Evolutionary conservation across 1,284 basidiomycete species (phyloP).

Genomic region (Tilletia indica): DNA sequence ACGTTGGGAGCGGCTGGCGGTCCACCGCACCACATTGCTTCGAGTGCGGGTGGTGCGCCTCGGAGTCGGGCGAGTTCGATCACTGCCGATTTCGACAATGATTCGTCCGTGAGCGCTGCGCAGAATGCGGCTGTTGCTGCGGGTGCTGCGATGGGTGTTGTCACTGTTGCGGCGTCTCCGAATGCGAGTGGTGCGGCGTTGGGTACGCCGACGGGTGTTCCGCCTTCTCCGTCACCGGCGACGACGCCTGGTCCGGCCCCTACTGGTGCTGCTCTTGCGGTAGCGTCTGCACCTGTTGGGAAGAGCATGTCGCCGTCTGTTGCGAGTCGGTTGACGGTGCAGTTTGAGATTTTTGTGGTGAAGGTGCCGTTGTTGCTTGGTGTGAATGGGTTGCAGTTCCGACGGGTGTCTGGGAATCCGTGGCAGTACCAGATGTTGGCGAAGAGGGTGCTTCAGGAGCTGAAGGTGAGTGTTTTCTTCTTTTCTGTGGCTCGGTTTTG

Average conservation of each 20-base stretch:
- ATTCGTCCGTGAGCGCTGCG: slow-evolving; percentile 1
- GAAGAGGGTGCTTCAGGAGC: slow-evolving; percentile 84
- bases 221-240: background rate
- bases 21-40: background rate
- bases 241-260: slow-evolving; percentile 24
- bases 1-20: no score
- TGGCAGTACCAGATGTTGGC: slow-evolving; percentile 95
- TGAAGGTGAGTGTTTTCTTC: slow-evolving; percentile 66
- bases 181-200: background rate
- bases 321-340: slow-evolving; percentile 43
- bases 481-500: background rate
- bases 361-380: slow-evolving; percentile 73
- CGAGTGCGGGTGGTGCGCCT: background rate
- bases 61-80: slow-evolving; percentile 30
- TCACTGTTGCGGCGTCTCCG: background rate
- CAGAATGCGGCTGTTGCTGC: background rate
- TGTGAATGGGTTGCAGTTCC: slow-evolving; percentile 92
- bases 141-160: background rate
- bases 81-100: slow-evolving; percentile 8
- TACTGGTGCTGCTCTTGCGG: slow-evolving; percentile 24
- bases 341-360: slow-evolving; percentile 55
- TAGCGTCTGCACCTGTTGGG: background rate
- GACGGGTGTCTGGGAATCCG: slow-evolving; percentile 83
- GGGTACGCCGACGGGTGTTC: background rate
- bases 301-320: slow-evolving; percentile 34